A percentile compares a stretch with the other conserved stretches of the same genome.
These are phyloP conservation scores for Verticillium albo-atrum DNA, from an alignment of 2,329 filamentous ascomycete species.

Conservation along the genomic window DNA sequence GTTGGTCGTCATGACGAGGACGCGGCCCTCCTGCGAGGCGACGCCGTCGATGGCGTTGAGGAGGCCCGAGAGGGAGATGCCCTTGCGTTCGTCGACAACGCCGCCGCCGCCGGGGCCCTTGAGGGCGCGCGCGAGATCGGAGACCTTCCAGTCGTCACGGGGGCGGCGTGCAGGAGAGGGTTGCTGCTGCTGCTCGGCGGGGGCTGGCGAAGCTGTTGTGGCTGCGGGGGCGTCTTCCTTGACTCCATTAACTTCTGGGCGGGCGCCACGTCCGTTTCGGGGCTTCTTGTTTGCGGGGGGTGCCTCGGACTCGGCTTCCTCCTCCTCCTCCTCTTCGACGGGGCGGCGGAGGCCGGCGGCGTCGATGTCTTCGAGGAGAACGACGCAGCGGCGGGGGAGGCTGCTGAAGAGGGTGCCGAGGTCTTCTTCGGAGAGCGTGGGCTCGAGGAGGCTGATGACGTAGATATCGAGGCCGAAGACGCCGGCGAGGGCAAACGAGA, in stretches of 20 bases:
- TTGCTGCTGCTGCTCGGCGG: too few species aligned
- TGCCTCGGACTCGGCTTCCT: background rate
- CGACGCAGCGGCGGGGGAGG: constrained; percentile 59
- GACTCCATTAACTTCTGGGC: background rate
- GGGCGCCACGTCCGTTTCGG: background rate
- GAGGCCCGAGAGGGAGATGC: constrained; percentile 73
- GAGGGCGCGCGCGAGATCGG: constrained; percentile 36
- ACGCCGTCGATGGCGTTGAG: constrained; percentile 83
- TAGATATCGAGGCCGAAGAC: constrained; percentile 65
- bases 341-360: constrained; percentile 53
- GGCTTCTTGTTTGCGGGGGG: constrained; percentile 10
- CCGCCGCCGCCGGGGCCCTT: constrained; percentile 22
- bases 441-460: constrained; percentile 53
- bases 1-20: constrained; percentile 82
- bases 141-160: constrained; percentile 28
- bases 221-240: background rate
- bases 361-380: constrained; percentile 67
- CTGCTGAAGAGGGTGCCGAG: constrained; percentile 54
- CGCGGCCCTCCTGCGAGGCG: constrained; percentile 70
- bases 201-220: too few species aligned
- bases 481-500: constrained; percentile 62
- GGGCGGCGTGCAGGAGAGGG: background rate
- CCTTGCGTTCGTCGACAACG: constrained; percentile 33
- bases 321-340: constrained; percentile 20
- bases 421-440: constrained; percentile 57